A percentile compares a stretch with the other conserved stretches of the same genome.
Evolutionary conservation across 495 filamentous ascomycete species (phyloP).

Genomic region (Penicillium malachiteum): DNA sequence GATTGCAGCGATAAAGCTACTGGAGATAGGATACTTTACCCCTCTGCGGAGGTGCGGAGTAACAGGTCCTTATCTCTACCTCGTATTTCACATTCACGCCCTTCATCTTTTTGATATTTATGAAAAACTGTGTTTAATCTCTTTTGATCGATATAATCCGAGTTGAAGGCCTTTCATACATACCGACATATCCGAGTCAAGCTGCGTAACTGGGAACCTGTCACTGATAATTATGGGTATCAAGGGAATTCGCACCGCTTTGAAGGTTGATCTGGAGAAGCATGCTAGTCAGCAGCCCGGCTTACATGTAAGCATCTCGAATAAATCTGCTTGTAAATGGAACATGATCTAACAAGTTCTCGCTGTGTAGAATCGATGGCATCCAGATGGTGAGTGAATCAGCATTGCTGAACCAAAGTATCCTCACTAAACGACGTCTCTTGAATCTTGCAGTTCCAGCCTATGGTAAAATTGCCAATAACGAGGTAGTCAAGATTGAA

Average conservation of each 20-base stretch:
- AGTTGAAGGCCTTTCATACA: not conserved
- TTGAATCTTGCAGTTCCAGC: conserved; percentile 63
- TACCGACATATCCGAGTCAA: not conserved
- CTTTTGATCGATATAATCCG: too few species aligned
- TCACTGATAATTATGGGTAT: conserved; percentile 46
- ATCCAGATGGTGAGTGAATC: conserved; percentile 70
- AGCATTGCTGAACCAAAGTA: not conserved
- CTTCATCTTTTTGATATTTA: not conserved
- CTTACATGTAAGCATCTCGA: conserved; percentile 64
- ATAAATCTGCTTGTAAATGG: not conserved
- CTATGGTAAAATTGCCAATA: conserved; percentile 71
- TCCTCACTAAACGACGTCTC: not conserved
- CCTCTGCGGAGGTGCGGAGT: conserved; percentile 5
- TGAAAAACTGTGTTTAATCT: not conserved
- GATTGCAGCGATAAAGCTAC: conserved; percentile 17
- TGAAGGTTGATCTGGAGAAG: conserved; percentile 75
- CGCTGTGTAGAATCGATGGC: conserved; percentile 77
- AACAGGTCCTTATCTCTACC: not conserved
- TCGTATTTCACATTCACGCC: not conserved
- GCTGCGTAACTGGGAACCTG: not conserved
- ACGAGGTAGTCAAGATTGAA: conserved; percentile 92
- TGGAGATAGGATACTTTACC: conserved; percentile 2
- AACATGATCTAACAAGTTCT: not conserved
- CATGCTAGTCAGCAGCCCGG: conserved; percentile 72
- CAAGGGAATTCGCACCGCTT: conserved; percentile 66